These are phyloP conservation scores for Juglanconis oblonga DNA, from an alignment of 2,329 filamentous ascomycete genomes.

Conservation along the genomic window DNA sequence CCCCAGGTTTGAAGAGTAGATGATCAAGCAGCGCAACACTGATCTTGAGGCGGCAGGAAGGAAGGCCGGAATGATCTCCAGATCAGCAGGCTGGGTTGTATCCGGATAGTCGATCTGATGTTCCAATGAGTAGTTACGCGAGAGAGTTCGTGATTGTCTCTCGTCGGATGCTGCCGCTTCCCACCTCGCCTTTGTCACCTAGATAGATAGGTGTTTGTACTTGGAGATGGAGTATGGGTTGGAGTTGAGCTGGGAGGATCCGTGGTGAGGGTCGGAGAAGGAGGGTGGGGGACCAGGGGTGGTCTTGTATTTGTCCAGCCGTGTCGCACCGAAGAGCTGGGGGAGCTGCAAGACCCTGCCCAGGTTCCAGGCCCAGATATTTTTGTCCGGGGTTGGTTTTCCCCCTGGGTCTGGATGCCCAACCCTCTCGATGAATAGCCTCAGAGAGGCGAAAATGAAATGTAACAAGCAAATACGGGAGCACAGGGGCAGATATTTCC, in stretches of 20 bases:
- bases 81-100: not conserved
- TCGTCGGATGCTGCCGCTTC: slow-evolving; percentile 2
- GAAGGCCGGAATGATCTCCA: not conserved
- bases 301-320: slow-evolving; percentile 18
- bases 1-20: no score
- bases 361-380: slow-evolving; percentile 15
- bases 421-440: slow-evolving; percentile 9
- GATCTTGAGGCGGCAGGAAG: not conserved
- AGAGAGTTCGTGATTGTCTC: not conserved
- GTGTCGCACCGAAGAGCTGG: slow-evolving; percentile 15
- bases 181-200: not conserved
- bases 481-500: not conserved
- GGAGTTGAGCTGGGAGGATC: slow-evolving; percentile 16
- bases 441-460: slow-evolving; percentile 13
- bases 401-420: not conserved
- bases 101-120: not conserved
- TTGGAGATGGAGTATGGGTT: slow-evolving; percentile 1
- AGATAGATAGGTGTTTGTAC: not conserved
- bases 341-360: slow-evolving; percentile 17
- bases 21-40: not conserved
- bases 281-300: slow-evolving; percentile 18
- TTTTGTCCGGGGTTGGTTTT: slow-evolving; percentile 10
- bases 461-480: slow-evolving; percentile 8
- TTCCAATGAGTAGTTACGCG: not conserved
- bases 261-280: slow-evolving; percentile 7